Percentiles rank a stretch among this genome's conserved stretches.
phyloP scores from a whole-genome alignment of 805 yeast genomes.

The Saccharomycopsis schoenii region DNA sequence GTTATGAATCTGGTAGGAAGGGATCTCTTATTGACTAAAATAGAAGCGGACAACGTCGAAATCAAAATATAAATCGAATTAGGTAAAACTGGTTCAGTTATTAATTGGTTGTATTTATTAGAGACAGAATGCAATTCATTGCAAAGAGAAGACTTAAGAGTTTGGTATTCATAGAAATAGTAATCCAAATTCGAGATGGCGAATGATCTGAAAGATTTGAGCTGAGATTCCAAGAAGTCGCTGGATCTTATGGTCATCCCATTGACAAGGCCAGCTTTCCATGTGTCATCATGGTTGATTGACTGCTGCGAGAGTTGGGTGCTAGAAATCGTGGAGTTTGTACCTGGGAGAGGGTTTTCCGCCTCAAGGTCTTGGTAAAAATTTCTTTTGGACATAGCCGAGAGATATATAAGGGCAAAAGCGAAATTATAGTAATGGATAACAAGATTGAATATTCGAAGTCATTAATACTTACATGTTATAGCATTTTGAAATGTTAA shows the following conservation, averaged over 20 bases:
- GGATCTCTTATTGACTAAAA: constrained; percentile 37
- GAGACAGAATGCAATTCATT: constrained; percentile 33
- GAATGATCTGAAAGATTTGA: constrained; percentile 31
- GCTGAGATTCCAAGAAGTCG: constrained; percentile 36
- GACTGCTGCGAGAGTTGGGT: constrained; percentile 25
- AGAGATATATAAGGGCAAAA: too few species aligned
- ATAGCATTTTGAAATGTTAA: too few species aligned
- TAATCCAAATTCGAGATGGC: constrained; percentile 30
- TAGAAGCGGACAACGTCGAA: constrained; percentile 46
- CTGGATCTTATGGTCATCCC: constrained; percentile 48
- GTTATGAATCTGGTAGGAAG: constrained; percentile 41
- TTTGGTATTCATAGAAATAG: constrained; percentile 34
- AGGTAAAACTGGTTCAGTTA: constrained; percentile 49
- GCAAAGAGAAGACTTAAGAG: constrained; percentile 36
- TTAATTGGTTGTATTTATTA: constrained; percentile 26
- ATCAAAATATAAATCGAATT: constrained; percentile 45
- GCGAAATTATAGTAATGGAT: too few species aligned
- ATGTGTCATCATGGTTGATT: constrained; percentile 18
- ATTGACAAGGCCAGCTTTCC: constrained; percentile 30
- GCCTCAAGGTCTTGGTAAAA: constrained; percentile 47
- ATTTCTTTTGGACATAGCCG: constrained; percentile 25
- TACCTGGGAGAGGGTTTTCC: constrained; percentile 39
- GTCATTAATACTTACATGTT: too few species aligned
- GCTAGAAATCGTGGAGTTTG: constrained; percentile 21
- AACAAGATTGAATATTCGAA: too few species aligned